Conservation (phyloP, 1,284 basidiomycete genomes). For the Ceratobasidium sp. region DNA sequence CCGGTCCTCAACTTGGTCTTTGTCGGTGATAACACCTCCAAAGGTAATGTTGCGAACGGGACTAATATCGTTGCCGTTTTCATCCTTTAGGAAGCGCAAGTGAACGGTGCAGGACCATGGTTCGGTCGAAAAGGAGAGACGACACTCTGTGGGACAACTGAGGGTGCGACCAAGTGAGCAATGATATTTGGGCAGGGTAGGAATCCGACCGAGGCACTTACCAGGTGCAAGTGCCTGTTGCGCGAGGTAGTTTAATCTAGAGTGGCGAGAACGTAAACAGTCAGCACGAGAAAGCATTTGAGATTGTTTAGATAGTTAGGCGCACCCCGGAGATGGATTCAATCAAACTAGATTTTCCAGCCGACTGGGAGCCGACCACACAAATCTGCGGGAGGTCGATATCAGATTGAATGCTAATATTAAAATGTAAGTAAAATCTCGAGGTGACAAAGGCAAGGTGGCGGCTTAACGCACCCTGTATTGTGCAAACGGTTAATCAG, state of each 20-base stretch:
- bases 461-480: conserved; percentile 46
- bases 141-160: conserved; percentile 50
- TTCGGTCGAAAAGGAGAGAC: conserved; percentile 22
- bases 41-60: conserved; percentile 50
- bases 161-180: not conserved
- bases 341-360: conserved; percentile 70
- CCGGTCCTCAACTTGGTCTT: conserved; percentile 48
- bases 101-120: conserved; percentile 51
- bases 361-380: conserved; percentile 71
- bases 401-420: conserved; percentile 53
- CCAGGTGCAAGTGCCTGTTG: conserved; percentile 52
- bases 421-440: not conserved
- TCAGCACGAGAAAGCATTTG: not conserved
- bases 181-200: not conserved
- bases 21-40: conserved; percentile 49
- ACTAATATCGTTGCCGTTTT: conserved; percentile 29
- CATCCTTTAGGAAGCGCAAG: conserved; percentile 52
- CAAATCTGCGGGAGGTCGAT: conserved; percentile 67
- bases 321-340: conserved; percentile 52
- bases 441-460: not conserved
- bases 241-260: conserved; percentile 50
- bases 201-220: conserved; percentile 1
- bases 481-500: conserved; percentile 47
- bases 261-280: not conserved
- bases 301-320: not conserved